phyloP scores from a whole-genome alignment of 2,329 filamentous ascomycete genomes.

The Metarhizium rileyi region DNA sequence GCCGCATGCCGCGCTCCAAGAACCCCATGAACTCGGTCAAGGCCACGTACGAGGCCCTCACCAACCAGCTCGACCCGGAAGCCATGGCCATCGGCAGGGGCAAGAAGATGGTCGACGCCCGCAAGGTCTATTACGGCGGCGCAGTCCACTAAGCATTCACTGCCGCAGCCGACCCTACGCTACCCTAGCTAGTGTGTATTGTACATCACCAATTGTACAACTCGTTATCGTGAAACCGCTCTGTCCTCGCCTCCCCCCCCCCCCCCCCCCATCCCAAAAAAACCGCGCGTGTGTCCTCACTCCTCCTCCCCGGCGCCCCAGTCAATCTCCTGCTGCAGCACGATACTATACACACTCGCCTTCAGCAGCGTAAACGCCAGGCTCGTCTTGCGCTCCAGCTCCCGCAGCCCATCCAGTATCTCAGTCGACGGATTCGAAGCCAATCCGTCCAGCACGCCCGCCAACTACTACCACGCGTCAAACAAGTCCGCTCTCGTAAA shows the following conservation, averaged over 20 bases:
- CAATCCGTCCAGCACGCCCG: slow-evolving; percentile 50
- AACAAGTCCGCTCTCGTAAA: too few relatives aligned
- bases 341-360: slow-evolving; percentile 97
- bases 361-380: slow-evolving; percentile 93
- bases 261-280: not conserved
- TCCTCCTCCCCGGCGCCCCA: slow-evolving; percentile 42
- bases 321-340: slow-evolving; percentile 91
- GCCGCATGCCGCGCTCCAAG: slow-evolving; percentile 70
- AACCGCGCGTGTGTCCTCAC: not conserved
- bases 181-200: not conserved
- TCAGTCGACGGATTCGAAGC: slow-evolving; percentile 65
- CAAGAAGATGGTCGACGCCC: slow-evolving; percentile 90
- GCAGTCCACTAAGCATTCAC: slow-evolving; percentile 51
- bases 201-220: too few relatives aligned
- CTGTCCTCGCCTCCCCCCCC: not conserved
- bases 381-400: slow-evolving; percentile 88
- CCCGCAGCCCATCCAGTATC: slow-evolving; percentile 75
- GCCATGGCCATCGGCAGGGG: slow-evolving; percentile 81
- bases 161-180: not conserved
- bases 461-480: slow-evolving; percentile 45
- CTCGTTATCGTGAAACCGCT: not conserved
- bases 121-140: slow-evolving; percentile 95
- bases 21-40: slow-evolving; percentile 99
- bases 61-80: slow-evolving; percentile 77
- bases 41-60: slow-evolving; percentile 74